Evolutionary conservation across 805 yeast genomes (phyloP), one percentile per base, ranked within the genome.

Genomic region (Blastobotrys americana): DNA sequence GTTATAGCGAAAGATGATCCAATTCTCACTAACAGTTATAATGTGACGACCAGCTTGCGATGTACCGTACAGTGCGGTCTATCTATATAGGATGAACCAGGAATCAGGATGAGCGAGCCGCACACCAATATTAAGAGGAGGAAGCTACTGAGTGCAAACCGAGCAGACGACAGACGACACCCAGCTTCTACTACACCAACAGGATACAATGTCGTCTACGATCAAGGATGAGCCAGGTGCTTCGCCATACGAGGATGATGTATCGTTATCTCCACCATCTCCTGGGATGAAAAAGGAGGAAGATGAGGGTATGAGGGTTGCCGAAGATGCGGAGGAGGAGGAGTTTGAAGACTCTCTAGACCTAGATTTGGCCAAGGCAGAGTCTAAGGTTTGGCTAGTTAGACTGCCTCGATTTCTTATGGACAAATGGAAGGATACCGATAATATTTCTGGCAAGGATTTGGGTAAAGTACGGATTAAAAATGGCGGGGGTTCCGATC

Each of bases 381-480:
- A 66, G 39, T 81, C 83, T 56, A 87, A 87, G 54, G 81, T 93
- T 35, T 93, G 97, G 98, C 70, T 93, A 18, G 95, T 93, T 19
- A 77, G 93, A 55, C 68, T 93, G 57, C 97, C 98, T 1, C 79
- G 85, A 58, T 87, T 87, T 57, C 68, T 93, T 49, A 83, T 95
- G 23, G 85, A 82, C 34, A 72, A 76, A 52, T 87, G 97, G 95
- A 73, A 79, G 43, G 73, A 82, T 50, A 72, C 76, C 43, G 77
- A 71, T 19, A 67, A 68, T 37, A 64, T 82, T 41, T 73, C 77
- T 43, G 96, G 96, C 4, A 80, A 82, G 56, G 81, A 80, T 48
- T 66, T 93, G 51, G 78, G 96, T 4, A 80, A 78, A 54, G 84
- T 93, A 31, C 77, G 84, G 57, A 84, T 88, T 48, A 42, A 42